Percentiles rank a stretch among this genome's conserved stretches.
Evolutionary conservation across 768 basidiomycete species (phyloP).

Genomic region (Hypholoma sublateritium): DNA sequence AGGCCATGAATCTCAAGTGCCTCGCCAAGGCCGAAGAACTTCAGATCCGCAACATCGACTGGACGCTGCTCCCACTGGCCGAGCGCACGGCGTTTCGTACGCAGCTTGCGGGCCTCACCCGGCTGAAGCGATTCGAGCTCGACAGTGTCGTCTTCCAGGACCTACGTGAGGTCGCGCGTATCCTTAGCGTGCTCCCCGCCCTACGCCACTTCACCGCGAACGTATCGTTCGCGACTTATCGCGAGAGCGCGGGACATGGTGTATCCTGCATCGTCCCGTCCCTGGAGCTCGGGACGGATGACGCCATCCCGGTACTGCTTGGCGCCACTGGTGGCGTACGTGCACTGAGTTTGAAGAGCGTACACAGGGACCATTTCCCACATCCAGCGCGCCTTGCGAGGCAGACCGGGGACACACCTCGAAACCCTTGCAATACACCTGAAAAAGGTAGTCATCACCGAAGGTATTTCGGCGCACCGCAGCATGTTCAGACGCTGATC

Average conservation of each 20-base stretch:
- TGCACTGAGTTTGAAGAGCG: conserved; percentile 17
- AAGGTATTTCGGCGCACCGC: conserved; percentile 6
- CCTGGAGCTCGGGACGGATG: conserved; percentile 25
- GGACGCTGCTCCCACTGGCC: conserved; percentile 22
- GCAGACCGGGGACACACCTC: conserved; percentile 14
- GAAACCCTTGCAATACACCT: conserved; percentile 18
- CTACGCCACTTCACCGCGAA: conserved; percentile 24
- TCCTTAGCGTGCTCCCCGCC: conserved; percentile 20
- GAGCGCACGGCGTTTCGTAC: conserved; percentile 18
- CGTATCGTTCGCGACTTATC: conserved; percentile 26
- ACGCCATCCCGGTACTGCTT: conserved; percentile 25
- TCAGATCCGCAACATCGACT: conserved; percentile 26
- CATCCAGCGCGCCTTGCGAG: conserved; percentile 13
- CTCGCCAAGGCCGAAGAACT: conserved; percentile 20
- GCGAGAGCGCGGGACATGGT: conserved; percentile 16
- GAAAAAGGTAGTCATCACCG: conserved; percentile 2
- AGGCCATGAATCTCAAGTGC: conserved; percentile 19
- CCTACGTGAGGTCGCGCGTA: conserved; percentile 26
- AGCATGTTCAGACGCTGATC: not conserved
- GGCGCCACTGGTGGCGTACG: conserved; percentile 12
- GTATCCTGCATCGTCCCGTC: conserved; percentile 16
- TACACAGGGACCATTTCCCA: conserved; percentile 16
- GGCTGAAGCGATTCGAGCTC: conserved; percentile 23
- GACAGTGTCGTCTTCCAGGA: conserved; percentile 29
- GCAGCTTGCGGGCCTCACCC: conserved; percentile 17